Base-by-base conservation (phyloP, 805 yeast species). In the Schwanniomyces occidentalis region DNA sequence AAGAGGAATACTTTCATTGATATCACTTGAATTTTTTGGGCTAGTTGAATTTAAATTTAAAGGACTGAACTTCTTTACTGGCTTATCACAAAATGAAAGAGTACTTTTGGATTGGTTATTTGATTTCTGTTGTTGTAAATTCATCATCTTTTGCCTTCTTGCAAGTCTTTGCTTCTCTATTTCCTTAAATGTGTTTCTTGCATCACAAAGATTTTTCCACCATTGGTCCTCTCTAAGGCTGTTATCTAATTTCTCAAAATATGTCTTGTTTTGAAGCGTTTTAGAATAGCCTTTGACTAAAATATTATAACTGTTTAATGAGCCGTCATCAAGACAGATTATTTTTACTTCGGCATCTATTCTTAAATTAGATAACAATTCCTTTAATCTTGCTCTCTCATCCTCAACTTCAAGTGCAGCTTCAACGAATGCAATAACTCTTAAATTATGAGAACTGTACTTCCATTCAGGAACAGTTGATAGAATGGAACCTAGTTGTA, bases 401-500 rank as follows among this genome's bases (percentile, higher is more conserved):
- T 84, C 88, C 2, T 62, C 71, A 17, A 87, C 76, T 45, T 90
- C 97, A 0, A 64, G 64, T 28, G 66, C 69, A 37, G 71, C 71
- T 60, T 93, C 99, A 19, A 93, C 97, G 69, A 93, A 91, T 0
- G 85, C 95, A 33, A 93, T 80, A 8, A 93, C 88, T 40, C 99
- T 69, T 24, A 93, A 56, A 5, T 58, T 63, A 52, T 88, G 93
- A 16, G 55, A 52, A 0, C 84, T 80, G 30, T 70, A 70, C 44
- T 85, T 80, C 99, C 99, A 93, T 27, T 82, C 85, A 1, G 95
- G 95, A 3, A 93, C 99, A 0, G 99, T 90, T 8, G 85, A 79
- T 38, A 93, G 65, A 46, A 93, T 91, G 2, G 96, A 95, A 3
- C 98, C 99, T 37, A 93, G 67, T 53, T 93, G 99, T 39, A 95